phyloP scores from a whole-genome alignment of 192 early-diverging fungal genomes.

The Coemansia sp. region DNA sequence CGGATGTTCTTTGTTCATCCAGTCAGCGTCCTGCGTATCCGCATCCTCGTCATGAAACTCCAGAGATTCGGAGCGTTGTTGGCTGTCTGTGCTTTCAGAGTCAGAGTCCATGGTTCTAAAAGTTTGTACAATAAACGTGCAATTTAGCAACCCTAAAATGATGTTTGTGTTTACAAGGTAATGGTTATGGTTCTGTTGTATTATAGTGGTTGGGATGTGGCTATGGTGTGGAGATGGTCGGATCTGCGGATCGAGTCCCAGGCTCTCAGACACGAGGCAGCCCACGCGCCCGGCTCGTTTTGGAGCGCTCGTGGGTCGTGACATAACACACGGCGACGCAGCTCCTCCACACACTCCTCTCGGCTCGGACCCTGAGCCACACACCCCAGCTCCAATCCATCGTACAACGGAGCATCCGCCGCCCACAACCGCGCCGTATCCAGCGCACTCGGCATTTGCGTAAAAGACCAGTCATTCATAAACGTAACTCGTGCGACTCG shows the following conservation, averaged over 20 bases:
- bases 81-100: neutral
- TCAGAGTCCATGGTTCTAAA: neutral
- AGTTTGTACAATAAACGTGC: neutral
- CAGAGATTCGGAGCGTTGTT: too few species aligned
- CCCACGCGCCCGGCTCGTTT: constrained; percentile 25
- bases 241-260: constrained; percentile 50
- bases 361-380: neutral
- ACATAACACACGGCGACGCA: constrained; percentile 1
- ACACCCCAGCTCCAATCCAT: neutral
- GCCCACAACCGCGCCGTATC: neutral
- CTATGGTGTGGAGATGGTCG: constrained; percentile 7
- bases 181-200: constrained; percentile 9
- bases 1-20: constrained; percentile 19
- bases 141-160: neutral
- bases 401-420: neutral
- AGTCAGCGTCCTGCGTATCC: constrained; percentile 24
- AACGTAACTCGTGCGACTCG: constrained; percentile 27
- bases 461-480: neutral
- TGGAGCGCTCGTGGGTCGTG: neutral
- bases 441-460: neutral
- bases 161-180: neutral
- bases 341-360: neutral
- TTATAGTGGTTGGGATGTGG: neutral
- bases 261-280: constrained; percentile 17
- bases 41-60: constrained; percentile 26